Base-by-base conservation (phyloP, 345 rosid species). In the Populus ilicifolia region DNA sequence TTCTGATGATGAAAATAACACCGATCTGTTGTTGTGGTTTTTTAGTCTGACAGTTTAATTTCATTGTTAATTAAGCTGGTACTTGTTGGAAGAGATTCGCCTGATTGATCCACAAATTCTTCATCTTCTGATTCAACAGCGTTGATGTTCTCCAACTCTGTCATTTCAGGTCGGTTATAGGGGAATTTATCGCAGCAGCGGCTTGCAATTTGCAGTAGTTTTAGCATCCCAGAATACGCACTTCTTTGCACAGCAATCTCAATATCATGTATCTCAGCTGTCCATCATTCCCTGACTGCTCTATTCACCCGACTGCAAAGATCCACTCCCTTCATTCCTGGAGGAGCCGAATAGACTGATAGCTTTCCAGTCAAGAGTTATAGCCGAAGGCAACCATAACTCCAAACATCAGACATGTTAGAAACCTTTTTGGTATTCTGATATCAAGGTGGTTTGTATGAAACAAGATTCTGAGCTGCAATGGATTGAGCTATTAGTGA, bases 211-310 rank as follows among this genome's bases (percentile, higher is more conserved):
- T 85, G 84, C 68, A 89, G 83, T 69, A 86, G 80, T 69, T 72
- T 78, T 29, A 88, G 76, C 93, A 89, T 86, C 41, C 87, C 88
- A 5, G 71, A 75, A 69, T 48, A 52, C 1, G 85, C 86, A 50
- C 75, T 81, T 81, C 84, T 83, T 70, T 82, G 86, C 35, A 56
- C 81, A 0, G 87, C 74, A 68, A 89, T 81, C 82, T 89, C 93
- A 12, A 52, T 16, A 50, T 89, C 91, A 27, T 87, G 84, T 36
- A 90, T 86, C 89, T 89, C 92, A 0, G 85, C 88, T 8, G 90
- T 88, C 92, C 92, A 89, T 73, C 89, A 92, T 73, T 90, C 94
- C 59, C 89, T 85, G 8, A 88, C 88, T 1, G 94, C 92, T 73
- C 87, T 43, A 44, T 84, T 81, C 66, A 90, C 89, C 94, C 92